Evolutionary conservation across 2,329 filamentous ascomycete species (phyloP).

Genomic region (Pyrenophora graminea): DNA sequence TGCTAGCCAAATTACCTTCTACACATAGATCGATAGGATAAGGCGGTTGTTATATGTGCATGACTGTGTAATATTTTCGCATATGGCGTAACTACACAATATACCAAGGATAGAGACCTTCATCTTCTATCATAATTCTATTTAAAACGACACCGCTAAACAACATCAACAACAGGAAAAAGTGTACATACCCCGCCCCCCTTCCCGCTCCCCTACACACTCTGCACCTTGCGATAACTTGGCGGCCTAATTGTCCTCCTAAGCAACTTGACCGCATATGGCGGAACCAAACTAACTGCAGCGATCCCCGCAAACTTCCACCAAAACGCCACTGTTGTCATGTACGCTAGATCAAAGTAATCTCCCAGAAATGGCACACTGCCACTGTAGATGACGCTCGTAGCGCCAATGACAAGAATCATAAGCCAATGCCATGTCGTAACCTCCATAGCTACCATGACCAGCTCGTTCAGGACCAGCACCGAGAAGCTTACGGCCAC

Average conservation of each 20-base stretch:
- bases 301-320: constrained; percentile 85
- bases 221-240: constrained; percentile 91
- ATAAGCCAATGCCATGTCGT: constrained; percentile 97
- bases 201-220: constrained; percentile 51
- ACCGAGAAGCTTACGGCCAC: constrained; percentile 91
- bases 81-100: no score
- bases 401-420: constrained; percentile 82
- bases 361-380: constrained; percentile 82
- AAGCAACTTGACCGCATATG: constrained; percentile 85
- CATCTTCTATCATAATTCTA: no score
- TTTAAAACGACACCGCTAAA: no score
- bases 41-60: no score
- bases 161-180: no score
- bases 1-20: no score
- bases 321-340: constrained; percentile 78
- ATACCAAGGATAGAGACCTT: no score
- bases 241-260: constrained; percentile 85
- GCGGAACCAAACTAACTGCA: constrained; percentile 80
- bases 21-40: no score
- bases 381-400: constrained; percentile 76
- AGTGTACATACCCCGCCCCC: no score
- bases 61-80: no score
- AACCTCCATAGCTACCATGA: constrained; percentile 96
- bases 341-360: constrained; percentile 86
- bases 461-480: constrained; percentile 88